phyloP scores from a whole-genome alignment of 2,329 filamentous ascomycete genomes.

The Parasarocladium wereldwijsianum region DNA sequence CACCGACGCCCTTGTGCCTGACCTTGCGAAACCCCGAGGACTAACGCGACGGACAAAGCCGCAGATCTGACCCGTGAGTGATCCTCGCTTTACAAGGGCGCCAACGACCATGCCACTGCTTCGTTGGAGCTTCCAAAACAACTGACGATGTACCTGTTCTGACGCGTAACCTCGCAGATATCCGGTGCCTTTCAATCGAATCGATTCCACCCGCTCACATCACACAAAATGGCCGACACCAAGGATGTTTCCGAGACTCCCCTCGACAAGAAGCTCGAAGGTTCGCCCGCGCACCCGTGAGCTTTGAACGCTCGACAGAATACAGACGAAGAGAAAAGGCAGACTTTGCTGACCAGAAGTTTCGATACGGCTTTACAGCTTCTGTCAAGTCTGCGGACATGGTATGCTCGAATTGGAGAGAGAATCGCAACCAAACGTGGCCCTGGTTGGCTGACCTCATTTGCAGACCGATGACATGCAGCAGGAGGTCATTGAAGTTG shows the following conservation, averaged over 20 bases:
- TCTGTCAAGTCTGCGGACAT: constrained; percentile 98
- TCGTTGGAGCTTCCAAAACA: too few relatives aligned
- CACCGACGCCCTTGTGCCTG: too few relatives aligned
- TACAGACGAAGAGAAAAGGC: not conserved
- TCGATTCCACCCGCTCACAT: too few relatives aligned
- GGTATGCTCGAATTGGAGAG: constrained; percentile 39
- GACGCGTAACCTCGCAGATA: too few relatives aligned
- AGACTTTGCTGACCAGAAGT: too few relatives aligned
- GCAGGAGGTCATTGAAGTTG: constrained; percentile 85
- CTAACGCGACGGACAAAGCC: too few relatives aligned
- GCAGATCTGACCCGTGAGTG: too few relatives aligned
- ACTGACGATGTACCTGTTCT: too few relatives aligned
- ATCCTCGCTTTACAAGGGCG: too few relatives aligned
- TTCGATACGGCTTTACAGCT: constrained; percentile 38
- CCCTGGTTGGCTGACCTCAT: constrained; percentile 15
- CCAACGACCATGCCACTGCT: too few relatives aligned
- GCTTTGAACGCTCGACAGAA: not conserved
- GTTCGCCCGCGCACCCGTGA: constrained; percentile 25
- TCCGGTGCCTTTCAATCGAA: too few relatives aligned
- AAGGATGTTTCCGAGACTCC: constrained; percentile 31
- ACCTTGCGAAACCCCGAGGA: too few relatives aligned
- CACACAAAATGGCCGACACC: constrained; percentile 23
- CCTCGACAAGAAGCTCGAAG: constrained; percentile 66
- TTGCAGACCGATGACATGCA: constrained; percentile 91
- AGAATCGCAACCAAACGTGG: not conserved